phyloP scores from a whole-genome alignment of 306 rosid genomes.

The Quercus berberidifolia region DNA sequence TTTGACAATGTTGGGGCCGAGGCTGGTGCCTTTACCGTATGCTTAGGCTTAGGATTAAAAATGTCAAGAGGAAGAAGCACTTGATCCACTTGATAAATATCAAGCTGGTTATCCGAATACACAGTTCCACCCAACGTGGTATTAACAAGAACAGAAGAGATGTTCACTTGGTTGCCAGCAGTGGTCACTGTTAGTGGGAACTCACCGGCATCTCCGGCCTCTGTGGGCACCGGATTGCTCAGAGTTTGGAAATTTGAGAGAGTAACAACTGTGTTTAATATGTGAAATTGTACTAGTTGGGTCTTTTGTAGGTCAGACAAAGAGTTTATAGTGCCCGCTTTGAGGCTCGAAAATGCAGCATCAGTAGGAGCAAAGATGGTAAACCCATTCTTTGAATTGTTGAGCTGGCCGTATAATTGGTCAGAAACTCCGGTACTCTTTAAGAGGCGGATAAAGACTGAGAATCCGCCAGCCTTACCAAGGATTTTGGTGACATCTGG shows the following conservation, averaged over 20 bases:
- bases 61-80: slow-evolving; percentile 66
- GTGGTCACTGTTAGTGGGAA: slow-evolving; percentile 60
- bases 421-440: slow-evolving; percentile 47
- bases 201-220: slow-evolving; percentile 51
- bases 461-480: slow-evolving; percentile 50
- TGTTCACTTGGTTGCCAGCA: slow-evolving; percentile 49
- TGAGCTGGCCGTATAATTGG: slow-evolving; percentile 54
- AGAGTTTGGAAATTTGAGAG: slow-evolving; percentile 59
- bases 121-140: slow-evolving; percentile 52
- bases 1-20: not conserved
- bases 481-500: slow-evolving; percentile 50
- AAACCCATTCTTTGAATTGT: slow-evolving; percentile 40
- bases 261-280: slow-evolving; percentile 38
- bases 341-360: slow-evolving; percentile 50
- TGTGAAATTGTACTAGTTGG: slow-evolving; percentile 55
- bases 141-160: slow-evolving; percentile 64
- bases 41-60: slow-evolving; percentile 42
- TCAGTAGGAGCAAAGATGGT: slow-evolving; percentile 66
- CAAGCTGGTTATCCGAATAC: slow-evolving; percentile 52
- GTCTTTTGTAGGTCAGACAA: slow-evolving; percentile 51
- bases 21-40: slow-evolving; percentile 33
- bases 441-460: slow-evolving; percentile 48
- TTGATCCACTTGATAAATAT: slow-evolving; percentile 49
- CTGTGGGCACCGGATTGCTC: slow-evolving; percentile 66
- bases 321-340: slow-evolving; percentile 61